Conservation (phyloP, 1,139 yeast species). For the Diutina neorugosa region DNA sequence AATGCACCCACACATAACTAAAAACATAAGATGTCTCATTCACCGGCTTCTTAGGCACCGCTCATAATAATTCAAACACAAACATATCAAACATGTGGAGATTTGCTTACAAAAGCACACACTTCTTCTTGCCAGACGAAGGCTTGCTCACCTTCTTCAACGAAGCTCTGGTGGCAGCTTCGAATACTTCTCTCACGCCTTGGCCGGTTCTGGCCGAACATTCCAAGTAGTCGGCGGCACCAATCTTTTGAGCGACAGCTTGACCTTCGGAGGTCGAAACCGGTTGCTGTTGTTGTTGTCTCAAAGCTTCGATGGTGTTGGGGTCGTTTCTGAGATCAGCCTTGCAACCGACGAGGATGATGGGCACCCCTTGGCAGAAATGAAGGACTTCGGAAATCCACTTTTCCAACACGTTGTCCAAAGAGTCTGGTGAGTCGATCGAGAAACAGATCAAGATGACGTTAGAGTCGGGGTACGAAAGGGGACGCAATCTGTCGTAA, state of each 20-base stretch:
- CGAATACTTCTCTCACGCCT: conserved; percentile 86
- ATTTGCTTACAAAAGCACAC: conserved; percentile 41
- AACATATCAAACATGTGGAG: not conserved
- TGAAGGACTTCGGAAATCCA: conserved; percentile 93
- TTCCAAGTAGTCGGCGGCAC: conserved; percentile 78
- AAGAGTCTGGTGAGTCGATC: conserved; percentile 82
- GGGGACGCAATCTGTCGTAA: conserved; percentile 88
- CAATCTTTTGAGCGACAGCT: conserved; percentile 74
- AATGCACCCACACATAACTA: conserved; percentile 1
- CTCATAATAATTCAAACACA: not conserved
- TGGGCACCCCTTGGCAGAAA: conserved; percentile 92
- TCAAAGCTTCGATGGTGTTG: conserved; percentile 60
- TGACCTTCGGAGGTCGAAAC: conserved; percentile 74
- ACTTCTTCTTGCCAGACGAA: conserved; percentile 38
- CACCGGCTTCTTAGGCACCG: not conserved
- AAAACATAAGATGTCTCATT: not conserved
- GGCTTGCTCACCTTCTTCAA: conserved; percentile 52
- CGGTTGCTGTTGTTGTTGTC: conserved; percentile 59
- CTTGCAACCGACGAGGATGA: conserved; percentile 87
- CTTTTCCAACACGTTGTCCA: conserved; percentile 86
- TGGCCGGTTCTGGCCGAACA: conserved; percentile 89
- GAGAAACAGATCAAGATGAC: conserved; percentile 89
- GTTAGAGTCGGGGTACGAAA: conserved; percentile 87
- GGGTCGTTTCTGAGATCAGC: conserved; percentile 81
- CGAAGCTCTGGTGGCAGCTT: conserved; percentile 86